Percentiles rank a stretch among this genome's conserved stretches.
These are phyloP conservation scores for Coriaria nepalensis DNA, from an alignment of 306 rosid genomes.

Conservation along the genomic window DNA sequence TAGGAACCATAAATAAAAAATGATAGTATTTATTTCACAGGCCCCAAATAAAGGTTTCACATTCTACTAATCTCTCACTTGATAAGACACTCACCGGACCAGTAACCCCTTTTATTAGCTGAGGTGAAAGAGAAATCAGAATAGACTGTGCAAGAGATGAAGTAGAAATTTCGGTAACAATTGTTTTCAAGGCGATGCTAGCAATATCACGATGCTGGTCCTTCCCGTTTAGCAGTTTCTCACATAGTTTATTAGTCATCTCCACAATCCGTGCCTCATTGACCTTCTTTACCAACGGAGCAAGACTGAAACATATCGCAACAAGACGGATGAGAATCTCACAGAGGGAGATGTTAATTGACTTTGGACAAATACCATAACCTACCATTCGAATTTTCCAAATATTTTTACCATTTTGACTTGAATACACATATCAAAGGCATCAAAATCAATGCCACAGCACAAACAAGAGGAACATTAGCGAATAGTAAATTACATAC, in stretches of 20 bases:
- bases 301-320: constrained; percentile 39
- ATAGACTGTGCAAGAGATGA: constrained; percentile 85
- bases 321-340: no score
- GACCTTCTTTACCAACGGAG: constrained; percentile 87
- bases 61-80: constrained; percentile 7
- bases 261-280: constrained; percentile 79
- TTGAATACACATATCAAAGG: not conserved
- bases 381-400: no score
- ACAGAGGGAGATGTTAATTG: constrained; percentile 5
- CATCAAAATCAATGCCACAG: not conserved
- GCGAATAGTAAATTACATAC: constrained; percentile 18
- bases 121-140: constrained; percentile 58
- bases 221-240: constrained; percentile 74
- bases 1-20: no score
- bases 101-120: constrained; percentile 70
- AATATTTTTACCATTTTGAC: no score
- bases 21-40: no score
- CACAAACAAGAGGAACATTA: not conserved
- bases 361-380: constrained; percentile 1
- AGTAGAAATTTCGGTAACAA: constrained; percentile 79
- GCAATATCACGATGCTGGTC: constrained; percentile 95
- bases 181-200: constrained; percentile 90
- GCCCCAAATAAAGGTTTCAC: not conserved
- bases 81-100: constrained; percentile 41
- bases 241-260: constrained; percentile 72